Evolutionary conservation across 2,329 filamentous ascomycete genomes (phyloP).

Genomic region (Neocucurbitaria cava): DNA sequence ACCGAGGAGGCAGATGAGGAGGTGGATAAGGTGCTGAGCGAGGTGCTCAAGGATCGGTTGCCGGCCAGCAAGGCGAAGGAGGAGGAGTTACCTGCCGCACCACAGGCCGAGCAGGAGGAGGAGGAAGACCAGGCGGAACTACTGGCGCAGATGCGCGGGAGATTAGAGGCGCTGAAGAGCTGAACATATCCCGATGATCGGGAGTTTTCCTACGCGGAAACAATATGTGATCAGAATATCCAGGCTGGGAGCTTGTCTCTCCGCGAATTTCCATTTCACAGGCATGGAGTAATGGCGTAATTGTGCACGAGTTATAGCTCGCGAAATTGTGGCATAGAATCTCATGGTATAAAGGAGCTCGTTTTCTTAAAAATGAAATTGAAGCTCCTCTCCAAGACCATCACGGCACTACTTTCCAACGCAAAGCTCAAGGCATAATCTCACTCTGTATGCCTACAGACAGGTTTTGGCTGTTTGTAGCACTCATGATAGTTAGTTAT

Average conservation of each 20-base stretch:
- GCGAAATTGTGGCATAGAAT: neutral
- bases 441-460: too few relatives aligned
- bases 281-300: neutral
- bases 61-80: conserved; percentile 68
- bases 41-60: conserved; percentile 84
- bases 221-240: neutral
- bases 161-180: conserved; percentile 89
- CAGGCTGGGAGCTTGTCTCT: neutral
- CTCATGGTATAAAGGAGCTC: too few relatives aligned
- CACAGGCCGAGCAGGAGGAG: conserved; percentile 70
- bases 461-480: too few relatives aligned
- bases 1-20: conserved; percentile 76
- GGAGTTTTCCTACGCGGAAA: neutral
- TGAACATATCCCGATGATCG: conserved; percentile 52
- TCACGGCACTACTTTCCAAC: too few relatives aligned
- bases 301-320: neutral
- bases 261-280: neutral
- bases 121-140: conserved; percentile 89
- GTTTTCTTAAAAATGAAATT: too few relatives aligned
- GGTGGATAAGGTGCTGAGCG: conserved; percentile 90
- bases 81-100: conserved; percentile 60
- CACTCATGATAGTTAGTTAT: too few relatives aligned
- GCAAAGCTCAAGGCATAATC: too few relatives aligned
- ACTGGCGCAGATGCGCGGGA: conserved; percentile 91
- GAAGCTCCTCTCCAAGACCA: too few relatives aligned